Evolutionary conservation across 2,329 filamentous ascomycete genomes (phyloP), one percentile per base, ranked within the genome.

Genomic region (Tympanopsis confertula): DNA sequence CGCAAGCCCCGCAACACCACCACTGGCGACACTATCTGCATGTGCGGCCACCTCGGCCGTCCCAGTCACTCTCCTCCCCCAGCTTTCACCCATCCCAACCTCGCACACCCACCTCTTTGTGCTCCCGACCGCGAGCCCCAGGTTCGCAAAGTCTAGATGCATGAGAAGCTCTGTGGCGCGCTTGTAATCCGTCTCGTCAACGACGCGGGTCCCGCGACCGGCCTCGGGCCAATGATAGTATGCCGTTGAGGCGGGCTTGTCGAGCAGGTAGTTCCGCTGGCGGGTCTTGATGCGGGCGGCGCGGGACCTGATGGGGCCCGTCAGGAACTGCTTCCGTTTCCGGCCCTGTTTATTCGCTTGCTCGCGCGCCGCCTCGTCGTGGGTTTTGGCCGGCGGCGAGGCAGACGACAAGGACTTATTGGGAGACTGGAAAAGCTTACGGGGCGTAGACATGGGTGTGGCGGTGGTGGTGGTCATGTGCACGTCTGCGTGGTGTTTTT

Each of bases 21-120:
- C 41, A 3, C 35, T 45, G 19, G 39, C 39, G 14, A 36, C 38
- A 3, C 42, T 39, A 1, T 44, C 29, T 0, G 41, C 35, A 1
- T 49, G 36, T 4, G 41, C 40, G 5, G 51, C 44, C 10, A 50
- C 38, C 20, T 55, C 54, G 20, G 56, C 55, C 20, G 50, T 56
- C 1, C 77, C 77, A 3, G 56, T 51, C 2, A 80, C 57, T 1
- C 59, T 55, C 5, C 66, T 50, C 0, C 71, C 70, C 74, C 74
- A 80, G 15, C 54, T 47, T 1, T 62, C 55, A 0, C 69, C 68
- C 40, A 66, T 61, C 13, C 69, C 71, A 1, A 81, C 74, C 49
- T 89, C 82, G 13, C 68, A 68, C 32, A 78, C 66, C 83, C 84
- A 91, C 38, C 81, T 73, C 37, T 57, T 61, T 2, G 83, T 85